Base-by-base conservation (phyloP, 2,329 filamentous ascomycete genomes). In the Stemphylium beticola region DNA sequence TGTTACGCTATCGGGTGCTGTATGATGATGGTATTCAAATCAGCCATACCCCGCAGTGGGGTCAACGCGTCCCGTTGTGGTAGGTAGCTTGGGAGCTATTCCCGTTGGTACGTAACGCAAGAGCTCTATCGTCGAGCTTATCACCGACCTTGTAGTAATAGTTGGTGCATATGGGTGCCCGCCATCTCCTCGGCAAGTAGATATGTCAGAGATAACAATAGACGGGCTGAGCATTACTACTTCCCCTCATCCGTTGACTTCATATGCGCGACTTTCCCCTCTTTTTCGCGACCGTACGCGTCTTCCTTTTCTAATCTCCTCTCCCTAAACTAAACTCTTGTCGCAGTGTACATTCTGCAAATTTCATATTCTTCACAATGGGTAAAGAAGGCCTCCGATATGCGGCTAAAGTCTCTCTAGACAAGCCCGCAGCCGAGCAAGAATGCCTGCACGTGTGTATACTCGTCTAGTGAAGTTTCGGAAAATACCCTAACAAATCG, bases 391-490 rank as follows among this genome's bases (percentile, higher is more conserved):
- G 77, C 34, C 87, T 93, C 62, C 85, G 91, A 52, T 90, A 87
- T 32, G 87, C 87, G 15, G 84, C 89, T 51, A 89, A 88, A 72
- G 88, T 93, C 38, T 87, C 88, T 68, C 78, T 93, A 24, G 83
- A 90, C 53, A 90, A 85, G 72, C 87, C 88, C 31, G 89, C 90
- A 4, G 79, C 82, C 32, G 85, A 91, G 59, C 90, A 93, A 70
- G 76, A 83, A 2, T 83, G 84, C 46, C 77, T 93, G 9, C 90
- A 93, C 76, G 88, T 90, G 81, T 71, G 85, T 39, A 7, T 10
- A 6, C 31, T 8, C 10, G 2, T 34, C 9, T 12, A 34, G 10
- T 12, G 45, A 22, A 46, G 4, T 22, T 20, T 32, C 37, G 53
- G 4, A n/a, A 9, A 9, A 1, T 3, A 65, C 44, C 55, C 9